phyloP scores from a whole-genome alignment of 495 filamentous ascomycete genomes.

The Penicillium chermesinum region DNA sequence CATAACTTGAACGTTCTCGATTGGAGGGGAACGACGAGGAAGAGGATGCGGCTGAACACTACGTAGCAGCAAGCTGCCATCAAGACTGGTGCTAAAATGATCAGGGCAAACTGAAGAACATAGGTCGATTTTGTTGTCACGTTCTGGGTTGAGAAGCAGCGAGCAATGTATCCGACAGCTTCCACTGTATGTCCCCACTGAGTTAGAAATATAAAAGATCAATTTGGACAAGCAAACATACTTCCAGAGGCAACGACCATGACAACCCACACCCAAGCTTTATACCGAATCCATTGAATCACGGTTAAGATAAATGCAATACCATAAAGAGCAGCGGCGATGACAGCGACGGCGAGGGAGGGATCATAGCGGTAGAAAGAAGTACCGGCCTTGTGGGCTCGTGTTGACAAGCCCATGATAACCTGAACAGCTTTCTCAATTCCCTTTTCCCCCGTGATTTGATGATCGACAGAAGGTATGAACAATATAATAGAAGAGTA shows the following conservation, averaged over 20 bases:
- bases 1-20: constrained; percentile 33
- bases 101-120: constrained; percentile 32
- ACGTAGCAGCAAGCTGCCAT: constrained; percentile 54
- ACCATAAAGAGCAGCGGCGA: constrained; percentile 47
- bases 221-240: constrained; percentile 14
- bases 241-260: constrained; percentile 42
- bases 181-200: constrained; percentile 34
- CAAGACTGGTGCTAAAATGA: constrained; percentile 39
- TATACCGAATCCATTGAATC: constrained; percentile 37
- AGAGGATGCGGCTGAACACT: constrained; percentile 47
- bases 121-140: constrained; percentile 22
- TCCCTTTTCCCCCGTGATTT: no score
- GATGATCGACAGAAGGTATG: no score
- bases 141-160: constrained; percentile 33
- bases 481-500: no score
- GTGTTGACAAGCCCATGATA: background rate
- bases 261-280: constrained; percentile 41
- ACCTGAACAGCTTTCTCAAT: no score
- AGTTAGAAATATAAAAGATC: background rate
- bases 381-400: background rate
- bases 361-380: constrained; percentile 46
- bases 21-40: constrained; percentile 37
- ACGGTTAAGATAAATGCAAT: constrained; percentile 31
- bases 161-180: constrained; percentile 38
- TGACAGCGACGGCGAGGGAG: constrained; percentile 40